These are phyloP conservation scores for Starmerella bacillaris DNA, from an alignment of 805 yeast genomes.

Conservation along the genomic window DNA sequence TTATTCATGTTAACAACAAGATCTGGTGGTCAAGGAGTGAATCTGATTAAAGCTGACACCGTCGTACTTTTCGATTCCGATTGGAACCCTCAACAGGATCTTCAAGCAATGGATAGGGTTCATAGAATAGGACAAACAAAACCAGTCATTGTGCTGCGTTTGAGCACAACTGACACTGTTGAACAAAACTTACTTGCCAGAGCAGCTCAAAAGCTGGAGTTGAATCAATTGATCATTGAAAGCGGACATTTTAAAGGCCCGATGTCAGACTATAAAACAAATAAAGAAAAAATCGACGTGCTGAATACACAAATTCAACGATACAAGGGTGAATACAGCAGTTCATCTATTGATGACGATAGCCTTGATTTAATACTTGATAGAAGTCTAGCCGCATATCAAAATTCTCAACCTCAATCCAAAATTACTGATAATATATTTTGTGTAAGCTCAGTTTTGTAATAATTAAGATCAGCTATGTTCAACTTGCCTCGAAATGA, in stretches of 20 bases:
- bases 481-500: too few relatives aligned
- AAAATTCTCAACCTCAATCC: slow-evolving; percentile 7
- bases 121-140: slow-evolving; percentile 81
- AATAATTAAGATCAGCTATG: too few relatives aligned
- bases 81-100: slow-evolving; percentile 94
- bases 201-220: slow-evolving; percentile 61
- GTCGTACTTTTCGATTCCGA: slow-evolving; percentile 83
- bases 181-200: slow-evolving; percentile 67
- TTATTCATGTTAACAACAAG: slow-evolving; percentile 72
- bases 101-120: slow-evolving; percentile 90
- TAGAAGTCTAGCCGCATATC: slow-evolving; percentile 15
- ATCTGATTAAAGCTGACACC: slow-evolving; percentile 71
- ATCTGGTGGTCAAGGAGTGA: slow-evolving; percentile 89
- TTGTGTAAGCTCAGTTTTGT: slow-evolving; percentile 10
- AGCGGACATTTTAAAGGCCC: slow-evolving; percentile 30
- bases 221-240: slow-evolving; percentile 61
- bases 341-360: slow-evolving; percentile 9
- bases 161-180: slow-evolving; percentile 58
- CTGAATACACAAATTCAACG: slow-evolving; percentile 14
- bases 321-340: slow-evolving; percentile 31
- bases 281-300: slow-evolving; percentile 10
- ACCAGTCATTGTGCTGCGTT: slow-evolving; percentile 67
- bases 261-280: slow-evolving; percentile 2
- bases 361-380: slow-evolving; percentile 17
- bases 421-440: slow-evolving; percentile 10